Conservation (phyloP, 345 rosid species). For the Lepidium africanum region DNA sequence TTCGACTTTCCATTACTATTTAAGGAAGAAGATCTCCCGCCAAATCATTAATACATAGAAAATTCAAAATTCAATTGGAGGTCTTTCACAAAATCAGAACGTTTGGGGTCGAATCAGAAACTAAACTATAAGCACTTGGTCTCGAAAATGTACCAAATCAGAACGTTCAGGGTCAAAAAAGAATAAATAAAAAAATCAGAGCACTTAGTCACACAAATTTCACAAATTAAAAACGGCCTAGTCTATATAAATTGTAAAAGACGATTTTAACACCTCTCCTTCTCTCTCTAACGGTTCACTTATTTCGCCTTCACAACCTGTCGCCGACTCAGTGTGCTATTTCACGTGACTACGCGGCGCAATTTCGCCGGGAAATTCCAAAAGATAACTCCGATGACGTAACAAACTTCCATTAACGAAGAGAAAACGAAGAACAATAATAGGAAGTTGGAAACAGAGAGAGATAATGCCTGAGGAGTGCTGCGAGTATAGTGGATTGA, state of each 20-base stretch:
- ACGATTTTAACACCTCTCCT: slow-evolving; percentile 16
- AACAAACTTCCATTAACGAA: background rate
- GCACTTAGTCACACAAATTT: background rate
- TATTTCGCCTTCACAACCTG: slow-evolving; percentile 3
- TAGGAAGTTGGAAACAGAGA: background rate
- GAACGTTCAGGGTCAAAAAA: background rate
- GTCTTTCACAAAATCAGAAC: background rate
- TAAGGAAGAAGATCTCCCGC: slow-evolving; percentile 8
- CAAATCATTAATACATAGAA: background rate
- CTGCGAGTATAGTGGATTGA: slow-evolving; percentile 87
- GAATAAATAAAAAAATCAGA: background rate
- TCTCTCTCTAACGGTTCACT: slow-evolving; percentile 15
- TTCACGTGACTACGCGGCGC: slow-evolving; percentile 14
- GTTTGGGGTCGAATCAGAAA: background rate
- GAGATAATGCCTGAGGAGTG: slow-evolving; percentile 44
- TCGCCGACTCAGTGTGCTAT: background rate
- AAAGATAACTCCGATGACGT: background rate
- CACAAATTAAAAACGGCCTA: slow-evolving; percentile 2
- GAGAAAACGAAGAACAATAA: background rate
- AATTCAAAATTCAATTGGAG: background rate
- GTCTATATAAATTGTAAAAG: background rate
- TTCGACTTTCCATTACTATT: slow-evolving; percentile 12
- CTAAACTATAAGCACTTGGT: background rate
- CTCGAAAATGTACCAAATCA: background rate
- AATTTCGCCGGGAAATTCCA: background rate